A percentile compares a stretch with the other conserved stretches of the same genome.
These are phyloP conservation scores for Akebia trifoliata DNA, from an alignment of 164 flowering plant genomes.

Conservation along the genomic window DNA sequence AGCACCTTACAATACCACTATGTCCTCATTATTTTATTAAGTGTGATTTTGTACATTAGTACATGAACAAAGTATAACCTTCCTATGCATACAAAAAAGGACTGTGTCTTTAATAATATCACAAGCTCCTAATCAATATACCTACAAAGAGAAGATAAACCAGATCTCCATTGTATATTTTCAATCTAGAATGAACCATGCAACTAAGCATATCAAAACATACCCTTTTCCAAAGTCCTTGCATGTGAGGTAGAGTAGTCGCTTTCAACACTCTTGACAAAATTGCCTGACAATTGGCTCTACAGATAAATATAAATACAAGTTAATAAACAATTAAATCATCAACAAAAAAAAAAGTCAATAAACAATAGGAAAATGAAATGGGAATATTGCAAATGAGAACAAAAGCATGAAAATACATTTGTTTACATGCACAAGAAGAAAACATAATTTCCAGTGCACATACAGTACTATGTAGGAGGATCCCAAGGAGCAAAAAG, in stretches of 20 bases:
- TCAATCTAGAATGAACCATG: not conserved
- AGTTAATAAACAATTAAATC: not conserved
- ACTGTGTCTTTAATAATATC: not conserved
- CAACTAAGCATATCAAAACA: not conserved
- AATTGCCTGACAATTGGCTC: slow-evolving; percentile 34
- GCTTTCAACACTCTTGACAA: slow-evolving; percentile 29
- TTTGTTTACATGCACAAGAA: not conserved
- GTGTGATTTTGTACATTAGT: not conserved
- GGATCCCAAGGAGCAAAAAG: not conserved
- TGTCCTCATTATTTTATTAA: not conserved
- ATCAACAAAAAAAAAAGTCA: too few species aligned
- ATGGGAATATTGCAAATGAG: not conserved
- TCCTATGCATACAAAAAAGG: not conserved
- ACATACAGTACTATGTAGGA: not conserved
- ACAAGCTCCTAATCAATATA: too few species aligned
- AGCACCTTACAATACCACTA: not conserved
- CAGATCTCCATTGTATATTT: not conserved
- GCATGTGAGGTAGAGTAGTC: slow-evolving; percentile 34
- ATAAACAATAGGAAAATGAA: not conserved
- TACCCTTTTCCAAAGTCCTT: slow-evolving; percentile 38
- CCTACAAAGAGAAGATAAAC: not conserved
- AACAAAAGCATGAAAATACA: not conserved
- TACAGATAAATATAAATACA: slow-evolving; percentile 16
- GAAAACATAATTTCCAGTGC: not conserved
- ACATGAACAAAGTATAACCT: not conserved